Evolutionary conservation across 176 grass and related monocot species (phyloP).

Genomic region (Saccharum spontaneum): DNA sequence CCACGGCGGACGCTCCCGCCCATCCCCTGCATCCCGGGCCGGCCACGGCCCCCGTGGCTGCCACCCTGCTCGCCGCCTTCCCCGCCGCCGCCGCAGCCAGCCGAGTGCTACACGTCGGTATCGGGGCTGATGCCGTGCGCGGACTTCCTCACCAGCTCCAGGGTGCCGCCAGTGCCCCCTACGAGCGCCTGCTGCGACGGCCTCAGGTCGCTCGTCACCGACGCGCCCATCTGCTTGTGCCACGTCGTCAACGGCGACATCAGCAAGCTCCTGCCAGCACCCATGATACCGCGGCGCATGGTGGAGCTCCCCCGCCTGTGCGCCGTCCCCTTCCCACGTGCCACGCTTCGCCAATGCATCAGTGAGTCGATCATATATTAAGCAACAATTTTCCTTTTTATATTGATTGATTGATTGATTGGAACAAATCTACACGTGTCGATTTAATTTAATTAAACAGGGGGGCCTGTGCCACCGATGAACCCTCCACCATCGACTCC

Average conservation of each 20-base stretch:
- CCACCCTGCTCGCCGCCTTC: not conserved
- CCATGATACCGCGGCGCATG: not conserved
- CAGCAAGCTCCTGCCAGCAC: not conserved
- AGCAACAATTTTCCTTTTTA: not conserved
- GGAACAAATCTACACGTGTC: not conserved
- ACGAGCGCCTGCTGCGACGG: not conserved
- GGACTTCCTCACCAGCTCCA: not conserved
- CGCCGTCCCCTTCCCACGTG: not conserved
- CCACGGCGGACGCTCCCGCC: not conserved
- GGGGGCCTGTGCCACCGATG: not conserved
- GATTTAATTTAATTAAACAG: not conserved
- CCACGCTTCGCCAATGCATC: not conserved
- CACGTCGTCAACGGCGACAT: conserved; percentile 11
- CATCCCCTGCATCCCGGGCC: not conserved
- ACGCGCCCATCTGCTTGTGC: conserved; percentile 4
- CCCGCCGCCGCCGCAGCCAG: not conserved
- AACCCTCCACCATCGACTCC: not conserved
- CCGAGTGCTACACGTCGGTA: conserved; percentile 4
- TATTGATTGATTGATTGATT: not conserved
- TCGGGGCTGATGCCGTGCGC: not conserved
- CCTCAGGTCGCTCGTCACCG: not conserved
- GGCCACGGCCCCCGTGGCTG: not conserved
- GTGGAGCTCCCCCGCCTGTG: not conserved
- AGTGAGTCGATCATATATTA: not conserved
- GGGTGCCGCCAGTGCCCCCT: not conserved